Evolutionary conservation across 2,329 filamentous ascomycete genomes (phyloP).

Genomic region (Penicillium expansum): DNA sequence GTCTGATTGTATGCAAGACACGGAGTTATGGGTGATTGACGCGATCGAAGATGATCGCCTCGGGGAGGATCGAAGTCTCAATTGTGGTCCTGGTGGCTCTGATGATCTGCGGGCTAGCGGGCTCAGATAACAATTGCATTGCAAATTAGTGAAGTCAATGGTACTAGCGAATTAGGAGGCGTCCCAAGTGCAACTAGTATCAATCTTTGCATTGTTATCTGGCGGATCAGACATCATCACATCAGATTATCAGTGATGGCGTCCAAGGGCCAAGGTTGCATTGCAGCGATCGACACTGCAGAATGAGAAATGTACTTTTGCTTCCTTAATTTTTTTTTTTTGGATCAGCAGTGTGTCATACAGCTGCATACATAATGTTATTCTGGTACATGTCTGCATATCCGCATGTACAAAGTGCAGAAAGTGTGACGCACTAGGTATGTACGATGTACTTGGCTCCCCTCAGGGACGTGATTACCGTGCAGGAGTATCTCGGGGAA

Average conservation of each 20-base stretch:
- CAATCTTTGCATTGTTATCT: constrained; percentile 4
- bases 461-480: constrained; percentile 3
- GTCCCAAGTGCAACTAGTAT: neutral
- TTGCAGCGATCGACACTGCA: constrained; percentile 10
- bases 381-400: neutral
- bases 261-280: constrained; percentile 1
- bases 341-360: constrained; percentile 4
- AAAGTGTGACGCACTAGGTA: neutral
- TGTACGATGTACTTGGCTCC: neutral
- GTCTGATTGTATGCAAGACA: constrained; percentile 18
- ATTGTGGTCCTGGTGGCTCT: constrained; percentile 3
- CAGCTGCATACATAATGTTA: constrained; percentile 5
- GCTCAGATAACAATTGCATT: neutral
- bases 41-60: constrained; percentile 10
- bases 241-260: neutral
- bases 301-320: constrained; percentile 8
- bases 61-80: constrained; percentile 4
- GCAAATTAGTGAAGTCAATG: neutral
- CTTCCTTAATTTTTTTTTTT: neutral
- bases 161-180: neutral
- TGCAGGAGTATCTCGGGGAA: constrained; percentile 15
- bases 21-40: constrained; percentile 8
- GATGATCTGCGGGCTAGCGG: constrained; percentile 10
- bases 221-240: neutral
- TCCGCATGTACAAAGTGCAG: neutral